Percentiles rank a stretch among this genome's conserved stretches.
phyloP scores from a whole-genome alignment of 2,329 filamentous ascomycete species.

The Xylaria sp. region DNA sequence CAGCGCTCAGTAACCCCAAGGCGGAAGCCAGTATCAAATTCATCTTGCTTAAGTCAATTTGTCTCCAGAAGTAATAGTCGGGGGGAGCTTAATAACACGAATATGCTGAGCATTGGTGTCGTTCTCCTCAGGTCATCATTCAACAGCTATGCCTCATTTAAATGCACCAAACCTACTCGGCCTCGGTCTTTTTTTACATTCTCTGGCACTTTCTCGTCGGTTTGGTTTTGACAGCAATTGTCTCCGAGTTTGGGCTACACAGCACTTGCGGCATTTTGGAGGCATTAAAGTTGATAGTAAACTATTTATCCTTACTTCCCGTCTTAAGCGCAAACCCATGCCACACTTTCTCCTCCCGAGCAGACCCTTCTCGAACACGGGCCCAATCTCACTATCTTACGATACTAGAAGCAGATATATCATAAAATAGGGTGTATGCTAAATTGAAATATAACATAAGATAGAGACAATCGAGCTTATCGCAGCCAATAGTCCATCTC shows the following conservation, averaged over 20 bases:
- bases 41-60: slow-evolving; percentile 1
- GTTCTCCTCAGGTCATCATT: background rate
- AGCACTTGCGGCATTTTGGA: background rate
- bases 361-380: background rate
- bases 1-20: background rate
- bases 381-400: background rate
- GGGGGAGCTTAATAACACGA: background rate
- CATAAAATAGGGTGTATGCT: background rate
- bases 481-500: background rate
- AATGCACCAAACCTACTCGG: background rate
- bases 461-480: slow-evolving; percentile 10
- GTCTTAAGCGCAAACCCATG: background rate
- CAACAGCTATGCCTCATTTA: background rate
- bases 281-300: slow-evolving; percentile 20
- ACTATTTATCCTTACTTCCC: slow-evolving; percentile 18
- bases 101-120: background rate
- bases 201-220: background rate
- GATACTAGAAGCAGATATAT: background rate
- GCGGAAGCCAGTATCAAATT: background rate
- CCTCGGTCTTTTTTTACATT: background rate
- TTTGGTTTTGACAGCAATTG: background rate
- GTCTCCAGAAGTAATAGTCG: background rate
- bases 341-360: background rate
- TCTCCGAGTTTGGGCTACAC: background rate
- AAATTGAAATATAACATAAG: background rate